Conservation (phyloP, 1,284 basidiomycete genomes). For the Wolfiporia cocos region DNA sequence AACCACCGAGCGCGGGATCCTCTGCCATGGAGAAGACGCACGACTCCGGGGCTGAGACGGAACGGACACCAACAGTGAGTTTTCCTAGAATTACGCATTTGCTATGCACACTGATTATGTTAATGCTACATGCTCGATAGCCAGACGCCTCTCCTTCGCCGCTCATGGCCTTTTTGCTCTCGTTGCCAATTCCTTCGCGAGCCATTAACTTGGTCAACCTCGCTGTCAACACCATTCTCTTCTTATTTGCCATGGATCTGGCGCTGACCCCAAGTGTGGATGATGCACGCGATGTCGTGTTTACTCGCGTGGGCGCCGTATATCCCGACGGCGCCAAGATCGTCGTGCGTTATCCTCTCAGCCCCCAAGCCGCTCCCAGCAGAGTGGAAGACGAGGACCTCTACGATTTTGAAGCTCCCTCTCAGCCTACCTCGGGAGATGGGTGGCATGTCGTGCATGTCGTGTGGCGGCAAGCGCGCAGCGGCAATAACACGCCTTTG, state of each 20-base stretch:
- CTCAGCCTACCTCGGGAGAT: too few relatives aligned
- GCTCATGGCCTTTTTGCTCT: constrained; percentile 31
- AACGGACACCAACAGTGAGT: neutral
- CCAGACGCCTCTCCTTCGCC: neutral
- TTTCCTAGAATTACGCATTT: neutral
- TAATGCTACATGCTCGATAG: neutral
- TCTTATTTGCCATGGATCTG: constrained; percentile 46
- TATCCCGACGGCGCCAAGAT: constrained; percentile 60
- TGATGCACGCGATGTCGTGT: constrained; percentile 47
- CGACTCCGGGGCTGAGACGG: neutral
- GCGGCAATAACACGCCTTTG: too few relatives aligned
- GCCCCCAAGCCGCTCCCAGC: too few relatives aligned
- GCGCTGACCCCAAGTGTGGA: constrained; percentile 46
- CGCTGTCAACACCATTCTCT: constrained; percentile 44
- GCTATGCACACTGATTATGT: neutral
- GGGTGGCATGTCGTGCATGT: constrained; percentile 32
- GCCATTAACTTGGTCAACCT: constrained; percentile 34
- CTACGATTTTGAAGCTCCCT: too few relatives aligned
- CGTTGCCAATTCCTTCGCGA: constrained; percentile 37
- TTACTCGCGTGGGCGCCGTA: constrained; percentile 65
- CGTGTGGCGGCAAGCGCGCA: constrained; percentile 45
- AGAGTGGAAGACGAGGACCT: too few relatives aligned
- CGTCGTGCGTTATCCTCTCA: constrained; percentile 48
- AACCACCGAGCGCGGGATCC: neutral
- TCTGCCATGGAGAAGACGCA: too few relatives aligned